Base-by-base conservation (phyloP, 768 basidiomycete genomes). In the Lentinula raphanica region DNA sequence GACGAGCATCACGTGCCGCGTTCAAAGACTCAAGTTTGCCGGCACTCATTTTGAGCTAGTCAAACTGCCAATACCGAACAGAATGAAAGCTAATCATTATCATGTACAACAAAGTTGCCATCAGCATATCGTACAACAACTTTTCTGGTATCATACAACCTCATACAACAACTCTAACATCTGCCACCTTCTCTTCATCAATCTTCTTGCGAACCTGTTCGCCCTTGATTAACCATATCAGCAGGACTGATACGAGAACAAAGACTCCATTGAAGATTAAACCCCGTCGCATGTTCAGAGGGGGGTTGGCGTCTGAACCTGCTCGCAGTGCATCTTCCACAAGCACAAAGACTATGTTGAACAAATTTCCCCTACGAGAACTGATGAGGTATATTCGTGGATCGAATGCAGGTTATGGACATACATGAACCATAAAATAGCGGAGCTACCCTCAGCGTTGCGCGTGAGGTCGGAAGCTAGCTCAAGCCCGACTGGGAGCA, bases 401-500 rank as follows among this genome's bases (percentile, higher is more conserved):
- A 23, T 8, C 25, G 29, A 23, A 48, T 39, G n/a, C n/a, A 5
- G 21, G 27, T 13, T 13, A 36, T 53, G 31, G 21, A 76, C 85
- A 58, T 66, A 90, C 87, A 75, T 72, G 70, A 85, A 85, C 90
- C 91, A 94, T 23, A 93, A 65, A 27, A 91, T 67, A 0, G 90
- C 87, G 0, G 90, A 79, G 59, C 89, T 91, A 1, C 81, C 84
- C 58, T 91, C 88, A 1, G 90, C 81, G 65, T 90, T 92, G 58
- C 88, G 77, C 6, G 91, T 91, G 21, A 93, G 67, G 68, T 94
- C 92, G 38, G 85, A 87, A 13, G 81, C 86, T 21, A 94, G 80
- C 66, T 94, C 92, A 57, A 94, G 73, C 1, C 76, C 84, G 29
- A 93, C 77, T 1, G 92, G 90, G 2, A 94, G 78, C 72, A 94